Evolutionary conservation across 139 green algal genomes (phyloP).

Genomic region (Zygnema circumcarinatum): DNA sequence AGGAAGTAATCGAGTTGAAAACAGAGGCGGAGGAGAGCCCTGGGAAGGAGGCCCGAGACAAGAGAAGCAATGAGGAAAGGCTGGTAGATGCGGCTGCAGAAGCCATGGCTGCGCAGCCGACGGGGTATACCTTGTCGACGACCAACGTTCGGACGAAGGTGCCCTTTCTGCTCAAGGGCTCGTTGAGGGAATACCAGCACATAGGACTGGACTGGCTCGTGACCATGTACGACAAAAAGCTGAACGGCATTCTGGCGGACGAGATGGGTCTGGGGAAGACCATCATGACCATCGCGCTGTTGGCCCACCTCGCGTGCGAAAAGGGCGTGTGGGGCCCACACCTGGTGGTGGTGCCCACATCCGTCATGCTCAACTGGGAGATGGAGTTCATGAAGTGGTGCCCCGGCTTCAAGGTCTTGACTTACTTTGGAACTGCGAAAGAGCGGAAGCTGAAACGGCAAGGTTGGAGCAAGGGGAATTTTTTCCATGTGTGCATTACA

Average conservation of each 20-base stretch:
- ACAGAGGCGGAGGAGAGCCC: not conserved
- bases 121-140: constrained; percentile 80
- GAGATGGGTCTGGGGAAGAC: constrained; percentile 97
- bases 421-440: constrained; percentile 88
- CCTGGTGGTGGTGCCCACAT: constrained; percentile 88
- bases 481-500: constrained; percentile 99
- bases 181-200: constrained; percentile 94
- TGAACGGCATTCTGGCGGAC: constrained; percentile 95
- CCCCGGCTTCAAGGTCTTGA: constrained; percentile 98
- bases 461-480: constrained; percentile 96
- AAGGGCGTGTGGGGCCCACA: constrained; percentile 86
- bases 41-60: not conserved
- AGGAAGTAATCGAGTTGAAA: not conserved
- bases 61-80: constrained; percentile 51
- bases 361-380: constrained; percentile 99
- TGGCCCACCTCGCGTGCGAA: constrained; percentile 91
- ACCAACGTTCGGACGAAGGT: constrained; percentile 70
- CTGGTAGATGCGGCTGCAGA: constrained; percentile 49
- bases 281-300: constrained; percentile 92
- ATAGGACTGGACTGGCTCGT: constrained; percentile 96
- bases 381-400: constrained; percentile 99
- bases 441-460: constrained; percentile 93
- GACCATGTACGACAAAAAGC: constrained; percentile 84
- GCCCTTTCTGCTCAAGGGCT: constrained; percentile 91
- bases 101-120: constrained; percentile 72